phyloP scores from a whole-genome alignment of 345 rosid species.

The Camelina hispida region DNA sequence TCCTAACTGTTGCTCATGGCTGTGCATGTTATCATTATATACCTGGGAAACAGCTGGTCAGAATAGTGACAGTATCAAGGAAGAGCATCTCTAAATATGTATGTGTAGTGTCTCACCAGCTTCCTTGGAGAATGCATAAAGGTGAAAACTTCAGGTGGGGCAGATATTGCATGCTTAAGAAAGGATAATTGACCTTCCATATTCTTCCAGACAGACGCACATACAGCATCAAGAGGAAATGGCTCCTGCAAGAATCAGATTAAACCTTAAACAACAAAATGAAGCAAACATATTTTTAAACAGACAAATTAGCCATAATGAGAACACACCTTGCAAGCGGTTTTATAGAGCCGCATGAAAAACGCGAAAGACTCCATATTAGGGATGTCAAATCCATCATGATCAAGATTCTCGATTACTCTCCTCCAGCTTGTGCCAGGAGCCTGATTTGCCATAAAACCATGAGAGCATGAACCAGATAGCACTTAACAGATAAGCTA shows the following conservation, averaged over 20 bases:
- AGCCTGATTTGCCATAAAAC: slow-evolving; percentile 60
- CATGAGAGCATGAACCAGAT: neutral
- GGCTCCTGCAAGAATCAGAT: slow-evolving; percentile 67
- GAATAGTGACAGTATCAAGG: slow-evolving; percentile 20
- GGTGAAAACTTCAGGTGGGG: slow-evolving; percentile 88
- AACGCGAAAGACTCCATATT: slow-evolving; percentile 81
- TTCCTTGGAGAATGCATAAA: slow-evolving; percentile 80
- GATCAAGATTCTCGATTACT: slow-evolving; percentile 83
- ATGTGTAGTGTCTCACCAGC: slow-evolving; percentile 63
- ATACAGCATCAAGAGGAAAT: slow-evolving; percentile 87
- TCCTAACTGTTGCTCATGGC: slow-evolving; percentile 66
- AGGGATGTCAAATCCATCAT: slow-evolving; percentile 85
- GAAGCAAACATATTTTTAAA: neutral
- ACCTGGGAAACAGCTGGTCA: slow-evolving; percentile 54
- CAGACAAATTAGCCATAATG: slow-evolving; percentile 26
- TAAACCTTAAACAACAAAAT: slow-evolving; percentile 17
- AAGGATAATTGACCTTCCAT: slow-evolving; percentile 85
- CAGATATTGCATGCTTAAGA: slow-evolving; percentile 77
- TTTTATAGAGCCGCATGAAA: slow-evolving; percentile 74
- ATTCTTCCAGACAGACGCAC: slow-evolving; percentile 87
- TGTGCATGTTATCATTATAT: slow-evolving; percentile 66
- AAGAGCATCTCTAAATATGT: slow-evolving; percentile 25
- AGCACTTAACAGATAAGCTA: slow-evolving; percentile 8
- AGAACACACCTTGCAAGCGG: slow-evolving; percentile 79
- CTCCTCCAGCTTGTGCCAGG: slow-evolving; percentile 79